These are phyloP conservation scores for Tephrocybe sp. DNA, from an alignment of 768 basidiomycete species.

Conservation along the genomic window DNA sequence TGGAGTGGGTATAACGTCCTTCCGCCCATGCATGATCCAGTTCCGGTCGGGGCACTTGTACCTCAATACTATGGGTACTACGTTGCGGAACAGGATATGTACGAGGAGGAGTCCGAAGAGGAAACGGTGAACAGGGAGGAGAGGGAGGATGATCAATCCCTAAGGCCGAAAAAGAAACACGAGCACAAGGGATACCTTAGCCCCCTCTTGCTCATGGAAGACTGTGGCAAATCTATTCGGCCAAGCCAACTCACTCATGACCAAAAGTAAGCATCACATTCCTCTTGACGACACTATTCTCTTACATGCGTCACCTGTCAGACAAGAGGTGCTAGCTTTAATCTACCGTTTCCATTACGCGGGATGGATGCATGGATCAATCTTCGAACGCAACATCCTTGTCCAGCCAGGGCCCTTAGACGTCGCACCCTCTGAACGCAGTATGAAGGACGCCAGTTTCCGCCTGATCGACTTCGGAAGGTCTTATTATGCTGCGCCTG, in stretches of 20 bases:
- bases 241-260: conserved; percentile 28
- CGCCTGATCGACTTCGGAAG: conserved; percentile 41
- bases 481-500: not conserved
- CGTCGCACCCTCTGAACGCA: conserved; percentile 11
- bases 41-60: conserved; percentile 47
- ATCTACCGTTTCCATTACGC: conserved; percentile 33
- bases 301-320: conserved; percentile 6
- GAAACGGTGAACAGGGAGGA: conserved; percentile 1
- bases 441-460: conserved; percentile 26
- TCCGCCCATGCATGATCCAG: conserved; percentile 37
- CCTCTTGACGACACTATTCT: not conserved
- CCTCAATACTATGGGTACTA: conserved; percentile 71
- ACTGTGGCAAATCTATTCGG: conserved; percentile 33
- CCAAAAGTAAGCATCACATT: conserved; percentile 27
- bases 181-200: conserved; percentile 25
- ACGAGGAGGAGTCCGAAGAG: conserved; percentile 1
- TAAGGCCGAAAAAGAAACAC: not conserved
- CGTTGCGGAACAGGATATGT: conserved; percentile 17
- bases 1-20: conserved; percentile 49
- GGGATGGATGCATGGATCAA: conserved; percentile 34
- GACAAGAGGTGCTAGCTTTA: conserved; percentile 39
- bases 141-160: not conserved
- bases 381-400: conserved; percentile 36
- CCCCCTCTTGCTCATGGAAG: conserved; percentile 41
- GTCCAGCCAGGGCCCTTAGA: conserved; percentile 29